Percentiles rank a stretch among this genome's conserved stretches.
Conservation (phyloP, 805 yeast genomes). For the Sungouiella thailandica region DNA sequence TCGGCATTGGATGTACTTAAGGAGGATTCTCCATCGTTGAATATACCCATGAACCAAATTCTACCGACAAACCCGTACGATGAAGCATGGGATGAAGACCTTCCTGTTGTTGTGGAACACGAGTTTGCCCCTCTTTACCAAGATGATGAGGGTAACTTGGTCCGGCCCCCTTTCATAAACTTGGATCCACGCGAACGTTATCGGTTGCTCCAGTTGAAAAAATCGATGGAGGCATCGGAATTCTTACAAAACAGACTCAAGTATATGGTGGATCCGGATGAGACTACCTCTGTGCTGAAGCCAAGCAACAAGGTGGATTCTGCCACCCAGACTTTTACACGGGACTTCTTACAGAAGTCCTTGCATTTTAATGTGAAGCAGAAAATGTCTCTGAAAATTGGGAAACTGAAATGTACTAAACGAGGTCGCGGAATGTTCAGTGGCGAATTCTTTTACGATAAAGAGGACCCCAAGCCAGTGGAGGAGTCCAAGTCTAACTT, state of each 20-base stretch:
- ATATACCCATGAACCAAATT: slow-evolving; percentile 10
- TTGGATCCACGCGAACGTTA: slow-evolving; percentile 41
- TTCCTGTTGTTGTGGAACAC: slow-evolving; percentile 22
- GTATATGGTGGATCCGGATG: slow-evolving; percentile 38
- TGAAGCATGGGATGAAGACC: slow-evolving; percentile 5
- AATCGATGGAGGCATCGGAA: slow-evolving; percentile 33
- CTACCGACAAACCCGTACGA: slow-evolving; percentile 13
- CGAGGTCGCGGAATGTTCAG: slow-evolving; percentile 24
- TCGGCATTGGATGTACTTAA: slow-evolving; percentile 5
- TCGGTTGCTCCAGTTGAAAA: slow-evolving; percentile 35
- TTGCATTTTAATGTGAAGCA: slow-evolving; percentile 23
- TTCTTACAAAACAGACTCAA: slow-evolving; percentile 28
- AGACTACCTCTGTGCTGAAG: slow-evolving; percentile 22
- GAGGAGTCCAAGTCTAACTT: slow-evolving; percentile 14
- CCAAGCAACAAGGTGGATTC: slow-evolving; percentile 31
- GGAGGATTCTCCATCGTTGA: slow-evolving; percentile 13
- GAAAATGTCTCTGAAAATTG: slow-evolving; percentile 10
- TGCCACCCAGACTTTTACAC: slow-evolving; percentile 37
- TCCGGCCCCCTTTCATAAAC: slow-evolving; percentile 41
- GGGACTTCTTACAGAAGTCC: slow-evolving; percentile 22
- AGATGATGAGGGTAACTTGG: slow-evolving; percentile 34
- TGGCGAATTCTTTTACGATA: slow-evolving; percentile 36
- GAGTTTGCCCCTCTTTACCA: slow-evolving; percentile 30
- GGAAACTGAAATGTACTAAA: slow-evolving; percentile 11
- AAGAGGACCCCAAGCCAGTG: slow-evolving; percentile 9